Base-by-base conservation (phyloP, 2,329 filamentous ascomycete genomes). In the Westerdykella sp. region DNA sequence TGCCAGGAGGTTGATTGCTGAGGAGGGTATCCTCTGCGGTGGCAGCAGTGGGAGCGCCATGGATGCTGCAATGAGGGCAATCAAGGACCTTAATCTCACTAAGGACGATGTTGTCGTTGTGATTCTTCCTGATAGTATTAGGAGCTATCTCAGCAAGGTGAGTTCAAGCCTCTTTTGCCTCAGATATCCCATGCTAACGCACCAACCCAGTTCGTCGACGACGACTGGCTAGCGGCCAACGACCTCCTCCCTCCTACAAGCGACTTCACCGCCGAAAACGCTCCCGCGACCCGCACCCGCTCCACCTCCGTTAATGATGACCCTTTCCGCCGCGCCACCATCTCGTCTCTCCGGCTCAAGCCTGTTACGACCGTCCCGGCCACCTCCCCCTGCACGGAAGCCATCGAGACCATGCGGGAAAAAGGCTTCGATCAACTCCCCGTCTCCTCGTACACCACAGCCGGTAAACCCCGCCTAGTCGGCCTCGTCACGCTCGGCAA, bases 181-280 rank as follows among this genome's bases (percentile, higher is more conserved):
- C 10, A 11, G 18, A 37, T 23, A 16, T 25, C 22, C 15, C 5
- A 1, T 15, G 39, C 56, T 62, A 44, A 62, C 48, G 16, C 6
- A 21, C 18, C 5, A 45, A 5, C 10, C 41, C 42, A 78, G 79
- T 98, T 98, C 65, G 89, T 89, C 53, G 93, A 98, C 65, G 94
- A 98, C 64, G 93, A 97, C 73, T 98, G 93, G 94, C 83, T 98
- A 43, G 90, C 89, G 11, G 93, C 93, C 50, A 98, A 98, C 71
- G 85, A 91, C 65, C 86, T 98, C 18, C 78, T 97, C 21, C 80
- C 87, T 32, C 76, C 71, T 51, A 41, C 78, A 72, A 48, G 74
- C 63, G 39, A 36, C 67, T 65, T 22, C 42, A 73, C 67, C 66
- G 28, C 64, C 46, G 60, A 47, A 42, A 47, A 50, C 46, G 45